Evolutionary conservation across 768 basidiomycete species (phyloP).

Genomic region (Termitomyces sp.): DNA sequence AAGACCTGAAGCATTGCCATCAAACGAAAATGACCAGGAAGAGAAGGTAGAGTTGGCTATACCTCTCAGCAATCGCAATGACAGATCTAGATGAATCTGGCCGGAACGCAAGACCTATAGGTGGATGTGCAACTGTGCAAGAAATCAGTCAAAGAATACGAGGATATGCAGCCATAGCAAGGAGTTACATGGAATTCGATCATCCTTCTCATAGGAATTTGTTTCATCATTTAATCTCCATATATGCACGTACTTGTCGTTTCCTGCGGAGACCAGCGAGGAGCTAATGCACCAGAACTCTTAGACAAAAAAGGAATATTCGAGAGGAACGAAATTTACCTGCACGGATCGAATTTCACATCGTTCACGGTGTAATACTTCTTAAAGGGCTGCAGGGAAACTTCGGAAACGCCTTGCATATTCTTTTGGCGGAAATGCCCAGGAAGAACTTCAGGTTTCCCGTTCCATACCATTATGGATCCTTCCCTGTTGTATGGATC

Average conservation of each 20-base stretch:
- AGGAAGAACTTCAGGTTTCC: conserved; percentile 14
- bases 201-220: conserved; percentile 2
- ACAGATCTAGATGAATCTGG: conserved; percentile 27
- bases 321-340: conserved; percentile 25
- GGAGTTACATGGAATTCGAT: conserved; percentile 1
- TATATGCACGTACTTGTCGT: conserved; percentile 34
- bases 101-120: conserved; percentile 41
- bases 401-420: neutral
- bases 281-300: conserved; percentile 22
- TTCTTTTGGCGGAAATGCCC: conserved; percentile 15
- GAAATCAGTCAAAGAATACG: neutral
- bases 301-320: neutral
- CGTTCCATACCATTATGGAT: conserved; percentile 36
- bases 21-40: neutral
- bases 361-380: conserved; percentile 55
- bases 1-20: conserved; percentile 4
- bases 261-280: conserved; percentile 41
- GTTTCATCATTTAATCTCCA: conserved; percentile 31
- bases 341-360: conserved; percentile 45
- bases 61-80: conserved; percentile 40
- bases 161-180: neutral
- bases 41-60: neutral
- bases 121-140: conserved; percentile 20
- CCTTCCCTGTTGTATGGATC: conserved; percentile 43
- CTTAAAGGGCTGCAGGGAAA: conserved; percentile 16